Percentiles rank a stretch among this genome's conserved stretches.
Evolutionary conservation across 2,329 filamentous ascomycete species (phyloP).

Genomic region (Nigrograna mackinnonii): DNA sequence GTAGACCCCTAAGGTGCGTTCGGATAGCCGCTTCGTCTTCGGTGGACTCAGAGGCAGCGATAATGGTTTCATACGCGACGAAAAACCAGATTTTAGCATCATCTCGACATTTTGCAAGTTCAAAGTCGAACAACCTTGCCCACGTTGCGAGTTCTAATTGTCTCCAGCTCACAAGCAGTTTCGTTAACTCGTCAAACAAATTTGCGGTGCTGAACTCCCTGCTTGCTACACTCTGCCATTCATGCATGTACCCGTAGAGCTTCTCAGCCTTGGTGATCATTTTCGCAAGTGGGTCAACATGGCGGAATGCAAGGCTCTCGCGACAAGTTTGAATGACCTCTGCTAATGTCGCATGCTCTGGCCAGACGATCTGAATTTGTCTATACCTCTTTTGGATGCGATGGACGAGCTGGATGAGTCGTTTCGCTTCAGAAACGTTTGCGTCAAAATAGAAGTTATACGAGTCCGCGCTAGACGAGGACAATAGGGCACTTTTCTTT

Average conservation of each 20-base stretch:
- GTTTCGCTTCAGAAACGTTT: constrained; percentile 76
- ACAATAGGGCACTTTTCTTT: constrained; percentile 54
- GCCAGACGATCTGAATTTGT: constrained; percentile 66
- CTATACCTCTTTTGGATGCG: constrained; percentile 73
- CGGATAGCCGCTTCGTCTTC: constrained; percentile 61
- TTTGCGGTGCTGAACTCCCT: constrained; percentile 70
- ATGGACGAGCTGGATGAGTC: constrained; percentile 70
- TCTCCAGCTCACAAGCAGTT: constrained; percentile 84
- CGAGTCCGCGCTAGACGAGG: constrained; percentile 30
- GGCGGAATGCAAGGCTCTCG: constrained; percentile 72
- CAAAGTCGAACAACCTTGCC: constrained; percentile 85
- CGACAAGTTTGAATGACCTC: constrained; percentile 79
- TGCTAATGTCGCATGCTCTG: constrained; percentile 75
- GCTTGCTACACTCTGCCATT: constrained; percentile 95
- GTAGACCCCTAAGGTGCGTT: constrained; percentile 67
- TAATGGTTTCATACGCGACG: constrained; percentile 86
- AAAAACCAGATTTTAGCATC: constrained; percentile 95
- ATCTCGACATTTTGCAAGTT: constrained; percentile 73
- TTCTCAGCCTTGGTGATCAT: constrained; percentile 87
- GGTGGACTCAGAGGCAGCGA: constrained; percentile 74
- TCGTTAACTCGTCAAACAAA: constrained; percentile 78
- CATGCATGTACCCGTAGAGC: constrained; percentile 80
- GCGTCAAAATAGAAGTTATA: constrained; percentile 92
- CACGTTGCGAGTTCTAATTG: constrained; percentile 90
- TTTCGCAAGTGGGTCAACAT: constrained; percentile 83